Evolutionary conservation across 768 basidiomycete genomes (phyloP).

Genomic region (Boletellus ananas): DNA sequence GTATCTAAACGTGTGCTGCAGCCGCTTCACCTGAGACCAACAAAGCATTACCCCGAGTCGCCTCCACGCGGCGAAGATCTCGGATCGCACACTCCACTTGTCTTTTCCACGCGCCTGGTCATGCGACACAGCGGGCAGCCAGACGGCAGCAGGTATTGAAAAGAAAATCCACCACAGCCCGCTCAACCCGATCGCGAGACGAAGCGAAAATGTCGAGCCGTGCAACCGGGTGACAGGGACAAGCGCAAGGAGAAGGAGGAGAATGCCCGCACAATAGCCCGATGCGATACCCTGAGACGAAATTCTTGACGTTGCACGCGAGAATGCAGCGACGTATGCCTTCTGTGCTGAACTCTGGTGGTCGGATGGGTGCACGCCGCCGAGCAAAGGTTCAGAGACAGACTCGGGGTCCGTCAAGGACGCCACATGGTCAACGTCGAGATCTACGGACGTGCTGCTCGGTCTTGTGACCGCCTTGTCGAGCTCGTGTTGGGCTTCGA

Average conservation of each 20-base stretch:
- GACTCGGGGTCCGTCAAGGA: conserved; percentile 20
- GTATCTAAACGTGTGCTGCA: conserved; percentile 84
- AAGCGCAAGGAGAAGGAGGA: conserved; percentile 66
- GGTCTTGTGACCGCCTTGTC: conserved; percentile 5
- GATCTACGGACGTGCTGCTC: conserved; percentile 20
- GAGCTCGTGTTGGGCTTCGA: conserved; percentile 34
- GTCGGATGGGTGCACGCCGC: conserved; percentile 2
- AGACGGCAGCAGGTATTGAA: conserved; percentile 72
- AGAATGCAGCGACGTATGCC: conserved; percentile 56
- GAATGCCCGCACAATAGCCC: conserved; percentile 82
- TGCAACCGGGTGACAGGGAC: conserved; percentile 72
- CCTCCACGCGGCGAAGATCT: conserved; percentile 71
- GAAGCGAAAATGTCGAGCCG: conserved; percentile 73
- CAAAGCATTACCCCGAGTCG: conserved; percentile 71
- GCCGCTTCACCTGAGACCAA: conserved; percentile 64
- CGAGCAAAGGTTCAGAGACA: conserved; percentile 37
- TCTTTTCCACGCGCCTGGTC: conserved; percentile 1
- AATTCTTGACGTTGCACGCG: conserved; percentile 74
- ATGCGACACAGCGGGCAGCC: conserved; percentile 49
- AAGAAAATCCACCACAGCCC: conserved; percentile 88
- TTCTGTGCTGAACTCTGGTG: conserved; percentile 23
- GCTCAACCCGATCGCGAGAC: conserved; percentile 80
- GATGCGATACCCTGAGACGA: conserved; percentile 84
- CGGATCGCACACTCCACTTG: conserved; percentile 44
- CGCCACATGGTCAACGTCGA: conserved; percentile 4